A percentile compares a stretch with the other conserved stretches of the same genome.
Conservation (phyloP, 2,329 filamentous ascomycete species). For the Cercospora sesami region DNA sequence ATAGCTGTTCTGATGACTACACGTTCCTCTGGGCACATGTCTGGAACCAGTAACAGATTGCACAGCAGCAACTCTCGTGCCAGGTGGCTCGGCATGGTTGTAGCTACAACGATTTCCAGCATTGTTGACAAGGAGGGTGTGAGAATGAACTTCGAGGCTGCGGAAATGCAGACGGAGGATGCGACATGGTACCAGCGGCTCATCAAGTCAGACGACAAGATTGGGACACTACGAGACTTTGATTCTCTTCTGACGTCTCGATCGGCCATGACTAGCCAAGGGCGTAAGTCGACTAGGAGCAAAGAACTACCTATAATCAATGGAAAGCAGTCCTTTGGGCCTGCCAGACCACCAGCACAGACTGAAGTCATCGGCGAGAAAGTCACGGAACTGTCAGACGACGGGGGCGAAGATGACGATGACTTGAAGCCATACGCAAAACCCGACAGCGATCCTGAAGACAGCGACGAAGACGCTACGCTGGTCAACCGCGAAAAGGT, state of each 20-base stretch:
- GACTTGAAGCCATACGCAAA: slow-evolving; percentile 78
- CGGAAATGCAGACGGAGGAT: slow-evolving; percentile 73
- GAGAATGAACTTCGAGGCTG: slow-evolving; percentile 78
- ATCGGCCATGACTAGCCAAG: slow-evolving; percentile 1
- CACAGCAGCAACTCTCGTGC: slow-evolving; percentile 71
- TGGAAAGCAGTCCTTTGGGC: slow-evolving; percentile 37
- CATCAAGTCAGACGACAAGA: slow-evolving; percentile 59
- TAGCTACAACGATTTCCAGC: slow-evolving; percentile 70
- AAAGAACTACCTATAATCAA: slow-evolving; percentile 28
- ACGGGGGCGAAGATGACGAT: slow-evolving; percentile 55
- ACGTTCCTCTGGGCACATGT: slow-evolving; percentile 71
- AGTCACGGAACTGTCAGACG: slow-evolving; percentile 37
- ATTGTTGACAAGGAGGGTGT: slow-evolving; percentile 68
- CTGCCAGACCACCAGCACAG: slow-evolving; percentile 33
- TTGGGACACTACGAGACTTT: slow-evolving; percentile 61
- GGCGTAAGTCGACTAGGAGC: neutral
- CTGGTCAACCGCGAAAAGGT: slow-evolving; percentile 80
- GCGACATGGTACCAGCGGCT: slow-evolving; percentile 73
- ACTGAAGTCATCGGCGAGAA: slow-evolving; percentile 37
- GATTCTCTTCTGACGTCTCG: slow-evolving; percentile 30
- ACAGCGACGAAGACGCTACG: slow-evolving; percentile 91
- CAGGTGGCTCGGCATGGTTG: slow-evolving; percentile 82
- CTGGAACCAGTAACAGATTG: slow-evolving; percentile 80
- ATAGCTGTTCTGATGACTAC: slow-evolving; percentile 68
- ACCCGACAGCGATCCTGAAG: slow-evolving; percentile 82